These are phyloP conservation scores for Peronospora tabacina DNA, from an alignment of 352 stramenopile genomes.

Conservation along the genomic window DNA sequence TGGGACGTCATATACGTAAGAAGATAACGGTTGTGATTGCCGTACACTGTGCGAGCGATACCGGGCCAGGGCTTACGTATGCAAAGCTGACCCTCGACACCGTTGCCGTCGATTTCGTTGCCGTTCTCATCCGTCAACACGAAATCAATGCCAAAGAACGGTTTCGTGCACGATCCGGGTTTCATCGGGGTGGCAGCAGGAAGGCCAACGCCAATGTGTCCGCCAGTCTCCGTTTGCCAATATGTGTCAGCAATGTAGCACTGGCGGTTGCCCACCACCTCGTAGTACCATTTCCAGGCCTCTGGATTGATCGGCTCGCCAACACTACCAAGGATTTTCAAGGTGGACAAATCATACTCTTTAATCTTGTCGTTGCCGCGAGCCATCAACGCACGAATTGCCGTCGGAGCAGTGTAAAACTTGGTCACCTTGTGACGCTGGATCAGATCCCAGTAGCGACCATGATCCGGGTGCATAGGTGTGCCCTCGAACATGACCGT, in stretches of 20 bases:
- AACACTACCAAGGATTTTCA: conserved; percentile 95
- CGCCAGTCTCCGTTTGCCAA: conserved; percentile 97
- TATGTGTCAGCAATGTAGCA: conserved; percentile 96
- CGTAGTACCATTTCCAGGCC: conserved; percentile 95
- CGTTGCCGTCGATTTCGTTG: conserved; percentile 79
- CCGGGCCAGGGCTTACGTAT: conserved; percentile 94
- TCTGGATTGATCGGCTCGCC: conserved; percentile 99
- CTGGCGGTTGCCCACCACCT: conserved; percentile 82
- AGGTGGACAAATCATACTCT: conserved; percentile 55
- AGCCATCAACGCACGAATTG: conserved; percentile 97
- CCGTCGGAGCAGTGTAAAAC: conserved; percentile 91
- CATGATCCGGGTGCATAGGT: conserved; percentile 93
- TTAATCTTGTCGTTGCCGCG: conserved; percentile 89
- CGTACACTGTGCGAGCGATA: conserved; percentile 92
- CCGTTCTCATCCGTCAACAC: conserved; percentile 78
- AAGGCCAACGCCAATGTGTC: conserved; percentile 92
- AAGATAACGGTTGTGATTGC: conserved; percentile 93
- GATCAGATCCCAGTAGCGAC: conserved; percentile 96
- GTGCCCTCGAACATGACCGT: conserved; percentile 98
- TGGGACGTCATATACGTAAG: conserved; percentile 95
- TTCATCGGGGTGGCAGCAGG: conserved; percentile 87
- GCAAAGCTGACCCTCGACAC: conserved; percentile 91
- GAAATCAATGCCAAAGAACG: conserved; percentile 95
- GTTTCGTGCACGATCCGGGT: conserved; percentile 91
- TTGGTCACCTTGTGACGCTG: conserved; percentile 95